Evolutionary conservation across 2,329 filamentous ascomycete species (phyloP).

Genomic region (Beauveria sp.): DNA sequence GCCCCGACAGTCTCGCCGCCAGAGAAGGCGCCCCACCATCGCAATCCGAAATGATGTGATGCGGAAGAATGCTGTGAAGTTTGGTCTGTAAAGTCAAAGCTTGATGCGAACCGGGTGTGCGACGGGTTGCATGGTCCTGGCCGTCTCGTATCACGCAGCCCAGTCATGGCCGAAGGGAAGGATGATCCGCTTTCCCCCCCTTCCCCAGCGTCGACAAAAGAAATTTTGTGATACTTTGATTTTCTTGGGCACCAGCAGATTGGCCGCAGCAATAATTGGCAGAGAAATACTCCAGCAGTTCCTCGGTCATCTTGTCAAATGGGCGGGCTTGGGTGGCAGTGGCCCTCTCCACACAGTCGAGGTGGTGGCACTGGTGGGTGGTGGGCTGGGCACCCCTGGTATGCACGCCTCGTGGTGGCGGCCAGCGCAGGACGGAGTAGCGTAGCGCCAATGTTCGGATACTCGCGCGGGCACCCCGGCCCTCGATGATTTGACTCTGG

Average conservation of each 20-base stretch:
- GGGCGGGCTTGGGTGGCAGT: background rate
- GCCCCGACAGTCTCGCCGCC: background rate
- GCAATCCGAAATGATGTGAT: background rate
- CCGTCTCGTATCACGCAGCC: background rate
- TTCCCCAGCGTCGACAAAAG: background rate
- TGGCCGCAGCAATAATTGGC: background rate
- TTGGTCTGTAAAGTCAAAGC: background rate
- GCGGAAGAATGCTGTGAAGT: background rate
- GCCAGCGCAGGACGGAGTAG: conserved; percentile 5
- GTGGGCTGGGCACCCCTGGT: conserved; percentile 4
- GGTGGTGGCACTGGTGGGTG: background rate
- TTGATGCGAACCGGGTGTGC: background rate
- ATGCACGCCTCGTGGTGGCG: conserved; percentile 11
- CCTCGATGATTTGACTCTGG: conserved; percentile 2
- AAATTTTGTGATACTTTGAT: background rate
- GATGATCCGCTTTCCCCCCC: background rate
- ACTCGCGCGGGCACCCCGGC: conserved; percentile 9
- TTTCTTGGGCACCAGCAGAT: background rate
- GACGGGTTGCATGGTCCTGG: conserved; percentile 1
- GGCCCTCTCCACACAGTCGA: conserved; percentile 5
- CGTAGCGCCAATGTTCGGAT: conserved; percentile 10
- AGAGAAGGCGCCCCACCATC: background rate
- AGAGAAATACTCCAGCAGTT: background rate
- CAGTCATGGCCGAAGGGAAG: background rate
- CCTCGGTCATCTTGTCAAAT: background rate